Conservation (phyloP, 2,329 filamentous ascomycete genomes). For the Juglanconis sp. region DNA sequence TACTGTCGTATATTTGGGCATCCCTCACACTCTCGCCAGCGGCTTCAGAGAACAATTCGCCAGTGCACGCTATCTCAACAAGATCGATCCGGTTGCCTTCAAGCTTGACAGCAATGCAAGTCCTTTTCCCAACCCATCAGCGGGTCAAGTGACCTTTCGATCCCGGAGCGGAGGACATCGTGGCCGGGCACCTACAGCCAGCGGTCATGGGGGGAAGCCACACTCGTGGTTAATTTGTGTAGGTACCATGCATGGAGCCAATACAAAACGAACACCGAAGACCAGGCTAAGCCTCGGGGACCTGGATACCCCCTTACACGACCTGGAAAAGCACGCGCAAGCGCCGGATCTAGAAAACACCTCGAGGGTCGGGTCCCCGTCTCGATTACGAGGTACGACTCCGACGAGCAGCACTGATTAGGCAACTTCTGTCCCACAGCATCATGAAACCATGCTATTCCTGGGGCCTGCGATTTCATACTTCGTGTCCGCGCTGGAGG, state of each 20-base stretch:
- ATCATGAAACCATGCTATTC: not conserved
- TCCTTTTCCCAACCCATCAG: no score
- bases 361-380: not conserved
- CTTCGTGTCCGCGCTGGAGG: not conserved
- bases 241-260: not conserved
- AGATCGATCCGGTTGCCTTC: no score
- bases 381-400: not conserved
- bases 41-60: no score
- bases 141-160: no score
- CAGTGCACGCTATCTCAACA: no score
- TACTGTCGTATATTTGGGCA: no score
- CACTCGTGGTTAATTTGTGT: not conserved
- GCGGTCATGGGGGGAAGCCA: not conserved
- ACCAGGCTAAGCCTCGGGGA: no score
- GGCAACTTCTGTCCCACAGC: not conserved
- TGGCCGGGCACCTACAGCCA: not conserved
- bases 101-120: no score
- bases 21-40: no score
- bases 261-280: not conserved
- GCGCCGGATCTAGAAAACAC: not conserved
- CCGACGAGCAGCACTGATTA: slow-evolving; percentile 12
- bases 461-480: not conserved
- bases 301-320: no score
- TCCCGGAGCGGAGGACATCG: no score
- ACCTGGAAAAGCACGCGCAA: not conserved